Evolutionary conservation across 2,329 filamentous ascomycete genomes (phyloP).

Genomic region (Penicillium fuscoglaucum): DNA sequence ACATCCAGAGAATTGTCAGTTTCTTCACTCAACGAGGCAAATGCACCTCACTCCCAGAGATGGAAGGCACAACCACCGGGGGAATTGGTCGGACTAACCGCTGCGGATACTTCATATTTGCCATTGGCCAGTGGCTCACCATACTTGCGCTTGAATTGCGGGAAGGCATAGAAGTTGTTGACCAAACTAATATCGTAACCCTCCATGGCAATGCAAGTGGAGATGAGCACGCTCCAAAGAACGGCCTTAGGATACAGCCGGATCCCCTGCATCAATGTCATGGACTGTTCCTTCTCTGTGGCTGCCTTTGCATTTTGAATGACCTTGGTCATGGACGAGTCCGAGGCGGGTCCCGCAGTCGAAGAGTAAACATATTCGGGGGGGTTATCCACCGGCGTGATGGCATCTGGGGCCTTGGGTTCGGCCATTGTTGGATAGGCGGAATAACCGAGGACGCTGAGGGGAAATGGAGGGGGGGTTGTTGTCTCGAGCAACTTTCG

Average conservation of each 20-base stretch:
- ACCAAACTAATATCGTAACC: slow-evolving; percentile 81
- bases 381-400: slow-evolving; percentile 25
- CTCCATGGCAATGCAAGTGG: slow-evolving; percentile 90
- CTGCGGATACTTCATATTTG: slow-evolving; percentile 42
- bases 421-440: slow-evolving; percentile 31
- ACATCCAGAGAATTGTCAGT: slow-evolving; percentile 20
- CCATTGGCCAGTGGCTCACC: slow-evolving; percentile 36
- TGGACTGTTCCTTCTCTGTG: slow-evolving; percentile 56
- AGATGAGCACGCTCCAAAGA: slow-evolving; percentile 79
- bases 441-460: not conserved
- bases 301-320: slow-evolving; percentile 46
- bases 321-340: slow-evolving; percentile 34
- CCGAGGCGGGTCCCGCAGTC: slow-evolving; percentile 21
- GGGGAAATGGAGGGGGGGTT: not conserved
- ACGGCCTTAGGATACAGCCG: slow-evolving; percentile 84
- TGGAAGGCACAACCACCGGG: not conserved
- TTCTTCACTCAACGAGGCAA: not conserved
- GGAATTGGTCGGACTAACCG: slow-evolving; percentile 30
- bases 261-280: slow-evolving; percentile 75
- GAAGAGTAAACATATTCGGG: slow-evolving; percentile 13
- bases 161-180: slow-evolving; percentile 70
- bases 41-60: not conserved
- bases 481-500: not conserved
- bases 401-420: slow-evolving; percentile 31
- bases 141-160: slow-evolving; percentile 45